Percentiles rank a stretch among this genome's conserved stretches.
Evolutionary conservation across 164 flowering plant genomes (phyloP).

Genomic region (Vitis labrusca): DNA sequence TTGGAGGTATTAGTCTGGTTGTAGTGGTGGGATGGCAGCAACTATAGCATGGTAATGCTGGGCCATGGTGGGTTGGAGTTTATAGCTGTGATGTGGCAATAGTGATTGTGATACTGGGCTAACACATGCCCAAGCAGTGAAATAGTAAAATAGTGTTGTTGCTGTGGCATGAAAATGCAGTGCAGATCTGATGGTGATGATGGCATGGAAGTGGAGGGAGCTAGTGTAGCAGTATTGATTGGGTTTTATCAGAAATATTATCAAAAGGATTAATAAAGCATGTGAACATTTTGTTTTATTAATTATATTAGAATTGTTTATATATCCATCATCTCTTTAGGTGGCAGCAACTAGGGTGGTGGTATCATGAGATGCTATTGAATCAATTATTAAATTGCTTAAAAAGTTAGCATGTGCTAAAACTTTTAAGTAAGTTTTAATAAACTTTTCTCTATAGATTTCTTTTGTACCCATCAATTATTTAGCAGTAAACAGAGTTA

Average conservation of each 20-base stretch:
- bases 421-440: not conserved
- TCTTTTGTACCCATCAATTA: too few species aligned
- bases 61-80: too few species aligned
- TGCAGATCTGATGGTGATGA: not conserved
- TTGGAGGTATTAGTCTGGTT: too few species aligned
- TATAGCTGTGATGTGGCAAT: too few species aligned
- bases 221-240: not conserved
- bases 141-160: not conserved
- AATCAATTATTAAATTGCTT: not conserved
- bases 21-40: too few species aligned
- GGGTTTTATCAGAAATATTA: not conserved
- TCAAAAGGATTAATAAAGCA: not conserved
- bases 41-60: too few species aligned
- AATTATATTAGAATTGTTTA: not conserved
- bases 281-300: not conserved
- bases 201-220: too few species aligned
- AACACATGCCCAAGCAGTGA: too few species aligned
- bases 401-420: not conserved
- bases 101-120: too few species aligned
- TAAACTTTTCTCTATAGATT: not conserved
- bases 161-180: not conserved
- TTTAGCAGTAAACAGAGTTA: not conserved
- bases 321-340: not conserved
- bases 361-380: not conserved
- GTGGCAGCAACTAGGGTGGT: not conserved